phyloP scores from a whole-genome alignment of 177 flowering plant genomes.

The Telopea speciosissima region DNA sequence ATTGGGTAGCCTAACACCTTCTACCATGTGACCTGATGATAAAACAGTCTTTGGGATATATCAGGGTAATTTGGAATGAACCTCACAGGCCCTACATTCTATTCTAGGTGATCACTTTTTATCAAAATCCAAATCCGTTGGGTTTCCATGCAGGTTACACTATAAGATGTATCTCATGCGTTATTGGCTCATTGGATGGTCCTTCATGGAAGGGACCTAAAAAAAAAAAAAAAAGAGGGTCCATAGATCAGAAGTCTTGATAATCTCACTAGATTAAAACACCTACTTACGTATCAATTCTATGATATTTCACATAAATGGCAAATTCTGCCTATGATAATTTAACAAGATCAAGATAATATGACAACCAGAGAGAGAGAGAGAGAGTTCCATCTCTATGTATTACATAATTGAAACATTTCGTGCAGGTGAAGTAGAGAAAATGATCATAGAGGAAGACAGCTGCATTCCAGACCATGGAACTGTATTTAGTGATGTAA shows the following conservation, averaged over 20 bases:
- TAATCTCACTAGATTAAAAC: background rate
- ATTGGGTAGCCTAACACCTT: too few species aligned
- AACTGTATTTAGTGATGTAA: too few species aligned
- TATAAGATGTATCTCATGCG: too few species aligned
- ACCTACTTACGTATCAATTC: background rate
- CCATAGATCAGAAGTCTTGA: background rate
- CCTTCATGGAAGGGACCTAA: background rate
- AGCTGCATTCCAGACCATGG: background rate
- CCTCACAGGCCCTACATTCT: too few species aligned
- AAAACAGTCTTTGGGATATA: too few species aligned
- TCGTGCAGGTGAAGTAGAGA: slow-evolving; percentile 4
- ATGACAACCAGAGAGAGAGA: background rate
- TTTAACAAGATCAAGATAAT: background rate
- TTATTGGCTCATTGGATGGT: background rate
- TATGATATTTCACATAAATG: background rate
- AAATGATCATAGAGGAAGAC: background rate
- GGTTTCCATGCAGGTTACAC: background rate
- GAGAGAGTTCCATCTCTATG: background rate
- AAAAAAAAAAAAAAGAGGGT: too few species aligned
- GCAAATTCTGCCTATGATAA: background rate
- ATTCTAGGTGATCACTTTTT: background rate
- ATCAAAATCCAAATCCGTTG: background rate
- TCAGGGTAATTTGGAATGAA: too few species aligned
- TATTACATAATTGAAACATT: background rate
- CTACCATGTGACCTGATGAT: too few species aligned